Evolutionary conservation across 2,329 filamentous ascomycete genomes (phyloP).

Genomic region (Dothistroma pini): DNA sequence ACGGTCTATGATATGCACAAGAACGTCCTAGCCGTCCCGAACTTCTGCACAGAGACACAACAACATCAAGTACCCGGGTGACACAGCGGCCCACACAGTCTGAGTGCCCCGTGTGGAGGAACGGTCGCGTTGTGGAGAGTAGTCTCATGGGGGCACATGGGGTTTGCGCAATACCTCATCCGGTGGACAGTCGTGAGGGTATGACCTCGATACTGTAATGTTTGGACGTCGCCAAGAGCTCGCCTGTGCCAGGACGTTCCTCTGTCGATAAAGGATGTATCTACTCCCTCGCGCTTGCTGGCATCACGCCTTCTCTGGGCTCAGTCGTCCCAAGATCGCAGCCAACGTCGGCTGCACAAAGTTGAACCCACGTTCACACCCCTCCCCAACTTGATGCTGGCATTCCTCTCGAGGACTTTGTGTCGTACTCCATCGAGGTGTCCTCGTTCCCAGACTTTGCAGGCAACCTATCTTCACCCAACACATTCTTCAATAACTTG

Average conservation of each 20-base stretch:
- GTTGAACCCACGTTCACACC: neutral
- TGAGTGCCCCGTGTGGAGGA: no score
- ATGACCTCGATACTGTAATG: no score
- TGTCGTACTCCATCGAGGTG: constrained; percentile 53
- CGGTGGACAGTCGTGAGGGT: no score
- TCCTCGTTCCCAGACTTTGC: constrained; percentile 53
- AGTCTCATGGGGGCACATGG: no score
- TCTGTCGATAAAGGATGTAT: neutral
- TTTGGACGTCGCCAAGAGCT: neutral
- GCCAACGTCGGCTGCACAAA: neutral
- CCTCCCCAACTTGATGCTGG: constrained; percentile 47
- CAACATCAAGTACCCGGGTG: no score
- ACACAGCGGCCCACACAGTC: no score
- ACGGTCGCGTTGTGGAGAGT: no score
- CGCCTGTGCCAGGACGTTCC: neutral
- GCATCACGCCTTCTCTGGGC: neutral
- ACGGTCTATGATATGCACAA: no score
- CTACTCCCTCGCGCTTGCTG: neutral
- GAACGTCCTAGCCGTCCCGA: no score
- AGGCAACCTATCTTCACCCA: constrained; percentile 54
- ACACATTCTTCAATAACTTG: constrained; percentile 58
- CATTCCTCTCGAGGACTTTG: constrained; percentile 43
- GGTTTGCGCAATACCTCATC: no score
- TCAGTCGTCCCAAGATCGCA: neutral
- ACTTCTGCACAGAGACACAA: no score